Base-by-base conservation (phyloP, 2,329 filamentous ascomycete genomes). In the Paracoccidioides lutzii region DNA sequence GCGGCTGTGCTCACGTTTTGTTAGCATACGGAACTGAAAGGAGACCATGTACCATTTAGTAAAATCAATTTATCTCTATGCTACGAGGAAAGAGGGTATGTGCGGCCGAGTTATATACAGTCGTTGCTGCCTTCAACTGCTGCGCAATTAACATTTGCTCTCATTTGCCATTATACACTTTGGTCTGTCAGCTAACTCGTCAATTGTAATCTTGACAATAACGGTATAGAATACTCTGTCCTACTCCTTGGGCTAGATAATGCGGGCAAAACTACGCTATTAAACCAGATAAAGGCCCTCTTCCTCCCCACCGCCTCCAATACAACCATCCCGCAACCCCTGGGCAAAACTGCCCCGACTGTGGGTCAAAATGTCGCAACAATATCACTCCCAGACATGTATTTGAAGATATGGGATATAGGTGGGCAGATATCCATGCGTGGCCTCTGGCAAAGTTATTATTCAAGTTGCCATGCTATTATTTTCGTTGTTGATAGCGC, bases 351-450 rank as follows among this genome's bases (percentile, higher is more conserved):
- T 46, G 91, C 97, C 6, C 93, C 93, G 33, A 98, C 93, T 22
- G 91, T 97, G 64, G 93, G 93, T 61, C 93, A 97, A 71, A 97
- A 97, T 73, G 90, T 97, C 61, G 87, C 88, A 59, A 93, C 90
- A 49, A 88, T 98, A 68, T 83, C 87, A 28, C 79, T 97, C 30
- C 86, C 89, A 14, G 89, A 95, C 71, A 91, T 96, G 82, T 96
- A 97, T 76, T 79, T 98, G 67, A 95, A 96, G 77, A 87, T 98
- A 65, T 97, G 93, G 93, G 93, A 98, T 69, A 89, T 98, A 0
- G 93, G 93, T 61, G 93, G 93, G 5, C 93, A 98, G 72, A 83
- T 93, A 67, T 86, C 82, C 33, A 80, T 98, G 67, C 85, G 93
- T 59, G 85, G 86, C 60, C 81, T 97, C 37, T 98, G 93, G 93